Conservation (phyloP, 768 basidiomycete species). For the Tricholoma saponaceum region DNA sequence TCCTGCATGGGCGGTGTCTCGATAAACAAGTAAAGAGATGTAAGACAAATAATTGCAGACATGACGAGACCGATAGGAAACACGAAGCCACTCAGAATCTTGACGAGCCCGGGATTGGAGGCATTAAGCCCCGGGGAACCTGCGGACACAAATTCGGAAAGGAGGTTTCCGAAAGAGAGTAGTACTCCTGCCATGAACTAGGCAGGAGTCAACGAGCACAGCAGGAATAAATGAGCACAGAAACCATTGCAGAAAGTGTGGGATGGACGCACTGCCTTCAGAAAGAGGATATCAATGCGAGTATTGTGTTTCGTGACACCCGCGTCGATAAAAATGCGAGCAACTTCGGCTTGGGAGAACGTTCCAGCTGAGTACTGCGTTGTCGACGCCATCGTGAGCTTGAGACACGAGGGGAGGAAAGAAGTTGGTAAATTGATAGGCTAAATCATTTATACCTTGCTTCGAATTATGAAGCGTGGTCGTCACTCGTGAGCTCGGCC, state of each 20-base stretch:
- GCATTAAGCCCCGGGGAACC: constrained; percentile 48
- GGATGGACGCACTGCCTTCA: constrained; percentile 60
- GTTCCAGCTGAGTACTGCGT: not conserved
- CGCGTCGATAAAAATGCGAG: constrained; percentile 49
- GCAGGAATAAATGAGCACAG: not conserved
- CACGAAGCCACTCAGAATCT: constrained; percentile 60
- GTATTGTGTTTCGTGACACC: constrained; percentile 63
- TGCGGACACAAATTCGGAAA: constrained; percentile 57
- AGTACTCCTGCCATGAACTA: constrained; percentile 68
- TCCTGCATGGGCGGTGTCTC: constrained; percentile 37
- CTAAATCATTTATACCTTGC: not conserved
- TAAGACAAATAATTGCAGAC: constrained; percentile 29
- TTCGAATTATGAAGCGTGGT: no score
- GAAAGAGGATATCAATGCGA: constrained; percentile 54
- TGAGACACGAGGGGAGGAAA: not conserved
- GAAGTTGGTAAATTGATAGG: not conserved
- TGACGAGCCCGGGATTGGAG: constrained; percentile 64
- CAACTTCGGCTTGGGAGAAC: constrained; percentile 54
- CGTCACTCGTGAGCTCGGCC: not conserved
- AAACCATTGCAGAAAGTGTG: not conserved
- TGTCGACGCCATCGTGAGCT: not conserved
- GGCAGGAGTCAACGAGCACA: not conserved
- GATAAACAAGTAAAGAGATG: not conserved
- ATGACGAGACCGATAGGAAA: constrained; percentile 79
- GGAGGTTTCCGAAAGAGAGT: constrained; percentile 70